Percentiles rank a stretch among this genome's conserved stretches.
Evolutionary conservation across 768 basidiomycete species (phyloP).

Genomic region (Leccinum subgranulosum): DNA sequence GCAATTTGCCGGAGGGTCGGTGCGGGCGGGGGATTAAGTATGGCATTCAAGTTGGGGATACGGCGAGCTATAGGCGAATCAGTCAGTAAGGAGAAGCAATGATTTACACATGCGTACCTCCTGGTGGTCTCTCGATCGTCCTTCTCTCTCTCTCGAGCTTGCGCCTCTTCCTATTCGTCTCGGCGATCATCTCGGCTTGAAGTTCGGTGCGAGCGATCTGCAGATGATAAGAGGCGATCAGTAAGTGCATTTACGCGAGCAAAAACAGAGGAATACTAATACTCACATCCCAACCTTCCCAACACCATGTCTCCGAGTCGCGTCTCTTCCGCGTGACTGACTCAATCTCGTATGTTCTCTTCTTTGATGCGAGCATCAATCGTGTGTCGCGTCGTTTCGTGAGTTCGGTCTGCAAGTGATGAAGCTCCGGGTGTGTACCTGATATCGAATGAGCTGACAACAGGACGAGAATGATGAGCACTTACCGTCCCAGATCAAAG

Average conservation of each 20-base stretch:
- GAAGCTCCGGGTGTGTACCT: constrained; percentile 86
- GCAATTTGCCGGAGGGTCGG: constrained; percentile 68
- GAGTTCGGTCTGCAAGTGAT: constrained; percentile 77
- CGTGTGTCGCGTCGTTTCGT: constrained; percentile 77
- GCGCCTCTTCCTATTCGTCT: constrained; percentile 83
- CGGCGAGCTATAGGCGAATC: constrained; percentile 43
- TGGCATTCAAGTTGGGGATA: constrained; percentile 46
- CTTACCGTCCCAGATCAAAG: constrained; percentile 73
- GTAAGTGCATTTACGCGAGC: constrained; percentile 1
- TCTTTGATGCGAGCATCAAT: constrained; percentile 72
- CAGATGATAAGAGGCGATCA: constrained; percentile 1
- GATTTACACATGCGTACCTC: constrained; percentile 46
- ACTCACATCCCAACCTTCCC: constrained; percentile 90
- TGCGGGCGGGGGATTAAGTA: constrained; percentile 48
- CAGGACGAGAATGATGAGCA: constrained; percentile 2
- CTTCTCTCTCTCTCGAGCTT: constrained; percentile 84
- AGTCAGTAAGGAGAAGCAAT: not conserved
- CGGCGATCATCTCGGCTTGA: constrained; percentile 85
- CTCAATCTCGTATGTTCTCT: constrained; percentile 64
- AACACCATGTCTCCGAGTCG: constrained; percentile 72
- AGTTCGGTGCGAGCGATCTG: constrained; percentile 76
- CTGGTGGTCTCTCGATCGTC: constrained; percentile 69
- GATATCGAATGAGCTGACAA: not conserved
- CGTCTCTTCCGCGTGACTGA: constrained; percentile 60
- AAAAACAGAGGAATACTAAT: not conserved